Evolutionary conservation across 805 yeast genomes (phyloP).

Genomic region (Ascoidea rubescens): DNA sequence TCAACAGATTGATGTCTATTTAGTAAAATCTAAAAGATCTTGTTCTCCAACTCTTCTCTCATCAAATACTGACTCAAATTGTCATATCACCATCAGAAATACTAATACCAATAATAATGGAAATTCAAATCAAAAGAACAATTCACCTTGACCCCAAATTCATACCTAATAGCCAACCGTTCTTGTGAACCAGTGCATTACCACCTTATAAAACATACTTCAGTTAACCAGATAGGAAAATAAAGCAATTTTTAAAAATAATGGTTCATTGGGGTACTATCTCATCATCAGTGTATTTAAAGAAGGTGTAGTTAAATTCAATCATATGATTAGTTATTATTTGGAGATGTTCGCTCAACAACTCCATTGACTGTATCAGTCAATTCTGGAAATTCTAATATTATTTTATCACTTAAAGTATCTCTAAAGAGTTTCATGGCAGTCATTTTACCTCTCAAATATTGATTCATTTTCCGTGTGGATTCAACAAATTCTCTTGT

Average conservation of each 20-base stretch:
- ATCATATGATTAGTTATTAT: conserved; percentile 18
- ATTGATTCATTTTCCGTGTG: conserved; percentile 80
- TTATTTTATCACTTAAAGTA: conserved; percentile 53
- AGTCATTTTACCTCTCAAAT: conserved; percentile 68
- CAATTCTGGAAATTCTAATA: conserved; percentile 69
- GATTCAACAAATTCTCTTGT: conserved; percentile 94
- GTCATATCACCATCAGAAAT: too few species aligned
- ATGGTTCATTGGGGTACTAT: conserved; percentile 79
- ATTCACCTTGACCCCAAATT: too few species aligned
- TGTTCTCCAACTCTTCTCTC: too few species aligned
- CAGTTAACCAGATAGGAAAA: too few species aligned
- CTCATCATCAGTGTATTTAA: conserved; percentile 79
- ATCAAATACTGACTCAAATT: too few species aligned
- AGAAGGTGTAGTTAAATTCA: conserved; percentile 61
- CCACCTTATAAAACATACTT: too few species aligned
- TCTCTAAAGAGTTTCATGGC: conserved; percentile 55
- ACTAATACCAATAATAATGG: too few species aligned
- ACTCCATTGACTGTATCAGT: conserved; percentile 43
- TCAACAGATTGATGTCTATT: too few species aligned
- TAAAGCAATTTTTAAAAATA: conserved; percentile 38
- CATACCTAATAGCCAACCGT: too few species aligned
- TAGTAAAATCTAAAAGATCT: too few species aligned
- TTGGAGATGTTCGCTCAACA: conserved; percentile 32
- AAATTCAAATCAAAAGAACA: too few species aligned
- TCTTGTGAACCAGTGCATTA: too few species aligned